A percentile compares a stretch with the other conserved stretches of the same genome.
phyloP scores from a whole-genome alignment of 2,329 filamentous ascomycete species.

The Aspergillus sp. region DNA sequence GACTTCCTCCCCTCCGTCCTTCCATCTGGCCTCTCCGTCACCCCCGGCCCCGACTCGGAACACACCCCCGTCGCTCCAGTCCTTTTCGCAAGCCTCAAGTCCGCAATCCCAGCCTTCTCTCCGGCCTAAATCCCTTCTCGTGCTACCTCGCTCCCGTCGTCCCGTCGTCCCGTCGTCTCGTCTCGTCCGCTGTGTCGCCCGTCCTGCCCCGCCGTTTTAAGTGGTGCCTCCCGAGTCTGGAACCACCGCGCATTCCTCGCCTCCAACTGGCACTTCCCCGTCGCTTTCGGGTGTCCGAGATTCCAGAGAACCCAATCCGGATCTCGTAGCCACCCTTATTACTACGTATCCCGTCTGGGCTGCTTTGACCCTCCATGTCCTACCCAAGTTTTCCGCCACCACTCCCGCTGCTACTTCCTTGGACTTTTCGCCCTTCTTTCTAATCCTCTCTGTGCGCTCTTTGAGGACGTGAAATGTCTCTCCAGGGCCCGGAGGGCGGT shows the following conservation, averaged over 20 bases:
- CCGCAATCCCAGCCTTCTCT: no score
- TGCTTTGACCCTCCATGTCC: constrained; percentile 22
- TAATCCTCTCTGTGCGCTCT: constrained; percentile 2
- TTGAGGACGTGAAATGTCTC: constrained; percentile 21
- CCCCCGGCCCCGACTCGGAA: no score
- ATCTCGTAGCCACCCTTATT: not conserved
- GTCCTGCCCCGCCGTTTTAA: not conserved
- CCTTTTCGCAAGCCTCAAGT: no score
- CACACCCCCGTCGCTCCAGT: no score
- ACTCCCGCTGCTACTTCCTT: constrained; percentile 6
- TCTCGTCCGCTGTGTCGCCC: no score
- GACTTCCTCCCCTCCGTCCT: no score
- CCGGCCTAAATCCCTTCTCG: no score
- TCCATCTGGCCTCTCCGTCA: no score
- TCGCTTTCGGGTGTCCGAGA: not conserved
- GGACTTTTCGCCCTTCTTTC: no score
- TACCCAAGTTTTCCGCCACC: constrained; percentile 14
- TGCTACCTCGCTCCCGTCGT: no score
- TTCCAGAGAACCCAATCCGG: not conserved
- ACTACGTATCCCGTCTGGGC: constrained; percentile 12
- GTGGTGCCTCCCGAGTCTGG: not conserved
- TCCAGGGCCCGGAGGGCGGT: constrained; percentile 24
- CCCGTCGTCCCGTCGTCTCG: no score
- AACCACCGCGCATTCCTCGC: not conserved
- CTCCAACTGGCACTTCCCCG: not conserved